Evolutionary conservation across 2,329 filamentous ascomycete species (phyloP).

Genomic region (Aspergillus ochraceus): DNA sequence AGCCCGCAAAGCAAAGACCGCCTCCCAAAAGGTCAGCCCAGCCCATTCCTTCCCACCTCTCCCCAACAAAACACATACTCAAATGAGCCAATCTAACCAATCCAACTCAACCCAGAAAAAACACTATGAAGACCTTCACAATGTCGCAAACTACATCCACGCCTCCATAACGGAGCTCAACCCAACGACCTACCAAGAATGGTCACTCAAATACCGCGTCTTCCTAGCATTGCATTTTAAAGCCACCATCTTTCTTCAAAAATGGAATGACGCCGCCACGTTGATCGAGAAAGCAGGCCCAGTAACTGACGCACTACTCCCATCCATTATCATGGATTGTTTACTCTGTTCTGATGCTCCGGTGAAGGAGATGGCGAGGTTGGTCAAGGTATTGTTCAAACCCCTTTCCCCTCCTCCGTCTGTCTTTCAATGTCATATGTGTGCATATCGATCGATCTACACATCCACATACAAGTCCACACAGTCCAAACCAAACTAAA

Average conservation of each 20-base stretch:
- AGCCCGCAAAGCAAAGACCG: constrained; percentile 48
- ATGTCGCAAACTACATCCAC: constrained; percentile 63
- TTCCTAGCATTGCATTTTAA: constrained; percentile 79
- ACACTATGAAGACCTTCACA: constrained; percentile 61
- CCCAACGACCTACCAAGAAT: constrained; percentile 41
- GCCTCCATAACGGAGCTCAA: constrained; percentile 40
- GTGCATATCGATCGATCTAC: too few relatives aligned
- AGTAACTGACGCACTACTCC: constrained; percentile 44
- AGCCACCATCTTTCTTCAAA: constrained; percentile 64
- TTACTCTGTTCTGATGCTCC: constrained; percentile 58
- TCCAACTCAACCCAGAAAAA: background rate
- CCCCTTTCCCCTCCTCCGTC: too few relatives aligned
- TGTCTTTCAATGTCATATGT: too few relatives aligned
- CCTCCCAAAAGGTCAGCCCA: constrained; percentile 37
- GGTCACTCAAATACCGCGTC: constrained; percentile 63
- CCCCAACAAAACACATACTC: constrained; percentile 38
- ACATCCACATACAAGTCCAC: too few relatives aligned
- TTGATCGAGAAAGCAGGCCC: constrained; percentile 54
- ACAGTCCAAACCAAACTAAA: too few relatives aligned
- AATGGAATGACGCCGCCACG: constrained; percentile 64
- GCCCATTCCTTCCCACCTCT: constrained; percentile 6
- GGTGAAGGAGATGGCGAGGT: constrained; percentile 13
- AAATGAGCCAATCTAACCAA: constrained; percentile 37
- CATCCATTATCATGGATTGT: constrained; percentile 67
- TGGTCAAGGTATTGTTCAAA: constrained; percentile 44